These are phyloP conservation scores for Xylaria flabelliformis DNA, from an alignment of 495 filamentous ascomycete species.

Conservation along the genomic window DNA sequence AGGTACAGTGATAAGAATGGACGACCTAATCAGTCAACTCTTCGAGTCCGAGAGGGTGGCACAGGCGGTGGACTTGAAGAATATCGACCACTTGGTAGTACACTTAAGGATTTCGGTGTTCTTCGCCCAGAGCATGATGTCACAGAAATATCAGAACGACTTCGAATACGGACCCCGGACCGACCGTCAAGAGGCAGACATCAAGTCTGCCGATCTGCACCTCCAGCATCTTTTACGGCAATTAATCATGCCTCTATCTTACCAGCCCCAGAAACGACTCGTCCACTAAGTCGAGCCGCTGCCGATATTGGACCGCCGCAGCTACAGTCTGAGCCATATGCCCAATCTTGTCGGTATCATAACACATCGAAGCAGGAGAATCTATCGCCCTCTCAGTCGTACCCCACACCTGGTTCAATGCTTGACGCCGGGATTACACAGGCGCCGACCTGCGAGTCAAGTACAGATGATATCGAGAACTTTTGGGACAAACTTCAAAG, in stretches of 20 bases:
- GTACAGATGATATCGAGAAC: background rate
- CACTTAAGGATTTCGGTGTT: constrained; percentile 51
- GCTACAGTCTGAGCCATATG: constrained; percentile 29
- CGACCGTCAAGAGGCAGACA: constrained; percentile 33
- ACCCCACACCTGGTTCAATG: constrained; percentile 23
- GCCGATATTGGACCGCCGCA: constrained; percentile 29
- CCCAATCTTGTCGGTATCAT: constrained; percentile 30
- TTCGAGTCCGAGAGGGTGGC: constrained; percentile 54
- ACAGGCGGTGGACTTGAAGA: constrained; percentile 72
- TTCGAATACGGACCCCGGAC: constrained; percentile 33
- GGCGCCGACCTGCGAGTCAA: background rate
- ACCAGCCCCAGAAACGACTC: constrained; percentile 26
- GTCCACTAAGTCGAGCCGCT: constrained; percentile 24
- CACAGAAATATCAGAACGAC: constrained; percentile 31
- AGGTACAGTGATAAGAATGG: constrained; percentile 38
- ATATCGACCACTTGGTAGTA: constrained; percentile 57
- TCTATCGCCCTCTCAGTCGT: constrained; percentile 19
- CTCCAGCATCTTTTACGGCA: constrained; percentile 55
- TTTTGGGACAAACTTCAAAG: constrained; percentile 38
- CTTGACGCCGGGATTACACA: constrained; percentile 22
- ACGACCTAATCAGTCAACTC: constrained; percentile 22
- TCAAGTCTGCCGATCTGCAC: constrained; percentile 30
- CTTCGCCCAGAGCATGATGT: constrained; percentile 43
- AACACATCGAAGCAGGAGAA: constrained; percentile 25
- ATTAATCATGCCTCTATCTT: constrained; percentile 51